Evolutionary conservation across 129 eudicot genomes (phyloP).

Genomic region (Dittrichia graveolens): DNA sequence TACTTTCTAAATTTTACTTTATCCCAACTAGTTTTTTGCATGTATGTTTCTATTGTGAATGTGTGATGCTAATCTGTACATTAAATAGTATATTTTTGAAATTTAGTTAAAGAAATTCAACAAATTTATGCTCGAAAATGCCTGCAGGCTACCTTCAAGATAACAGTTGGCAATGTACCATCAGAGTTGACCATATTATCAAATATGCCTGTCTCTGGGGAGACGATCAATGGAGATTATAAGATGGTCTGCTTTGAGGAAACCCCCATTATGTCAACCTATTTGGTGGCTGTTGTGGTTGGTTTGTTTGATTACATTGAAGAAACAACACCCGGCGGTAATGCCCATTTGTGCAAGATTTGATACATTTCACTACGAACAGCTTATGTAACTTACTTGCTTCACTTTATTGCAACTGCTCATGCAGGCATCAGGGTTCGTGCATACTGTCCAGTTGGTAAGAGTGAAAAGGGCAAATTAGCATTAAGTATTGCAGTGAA

Average conservation of each 20-base stretch:
- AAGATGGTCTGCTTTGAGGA: conserved; percentile 50
- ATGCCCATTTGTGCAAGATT: conserved; percentile 4
- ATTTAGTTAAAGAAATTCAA: not conserved
- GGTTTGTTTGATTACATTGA: conserved; percentile 57
- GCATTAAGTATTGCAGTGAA: conserved; percentile 50
- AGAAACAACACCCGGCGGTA: conserved; percentile 52
- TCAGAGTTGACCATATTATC: conserved; percentile 48
- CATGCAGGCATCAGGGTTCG: conserved; percentile 53
- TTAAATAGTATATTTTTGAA: not conserved
- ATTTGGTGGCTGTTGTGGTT: conserved; percentile 62
- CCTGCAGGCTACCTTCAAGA: conserved; percentile 54
- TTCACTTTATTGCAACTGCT: conserved; percentile 12
- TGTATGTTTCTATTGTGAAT: not conserved
- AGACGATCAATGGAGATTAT: conserved; percentile 31
- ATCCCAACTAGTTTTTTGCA: not conserved
- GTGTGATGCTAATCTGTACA: not conserved
- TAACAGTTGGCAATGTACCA: conserved; percentile 44
- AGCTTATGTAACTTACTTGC: conserved; percentile 6
- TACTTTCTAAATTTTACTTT: not conserved
- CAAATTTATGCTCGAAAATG: conserved; percentile 8
- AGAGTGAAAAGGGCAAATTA: conserved; percentile 46
- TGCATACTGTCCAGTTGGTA: conserved; percentile 61
- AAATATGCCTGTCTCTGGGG: conserved; percentile 54
- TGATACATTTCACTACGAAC: conserved; percentile 7
- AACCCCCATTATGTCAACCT: conserved; percentile 62